These are phyloP conservation scores for Triglochin maritima DNA, from an alignment of 106 monocot genomes.

Conservation along the genomic window DNA sequence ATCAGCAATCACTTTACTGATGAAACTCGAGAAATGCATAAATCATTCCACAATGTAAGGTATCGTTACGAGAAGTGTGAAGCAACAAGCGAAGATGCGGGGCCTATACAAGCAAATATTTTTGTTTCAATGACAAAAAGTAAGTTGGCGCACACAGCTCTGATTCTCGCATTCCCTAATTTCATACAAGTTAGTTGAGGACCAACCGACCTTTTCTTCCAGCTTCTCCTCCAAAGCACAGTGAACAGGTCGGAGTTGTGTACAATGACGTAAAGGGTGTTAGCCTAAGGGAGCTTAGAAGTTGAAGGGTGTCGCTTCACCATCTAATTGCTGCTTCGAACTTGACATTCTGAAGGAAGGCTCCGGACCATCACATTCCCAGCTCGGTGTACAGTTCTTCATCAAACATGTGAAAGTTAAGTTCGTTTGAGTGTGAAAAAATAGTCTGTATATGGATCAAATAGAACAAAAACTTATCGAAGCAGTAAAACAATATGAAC, in stretches of 20 bases:
- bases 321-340: conserved; percentile 1
- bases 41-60: not conserved
- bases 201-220: not conserved
- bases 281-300: not conserved
- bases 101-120: conserved; percentile 1
- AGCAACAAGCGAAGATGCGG: not conserved
- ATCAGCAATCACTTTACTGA: too few relatives aligned
- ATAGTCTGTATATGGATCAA: too few relatives aligned
- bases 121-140: not conserved
- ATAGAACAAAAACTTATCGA: not conserved
- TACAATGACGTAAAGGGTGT: too few relatives aligned
- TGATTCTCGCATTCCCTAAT: not conserved
- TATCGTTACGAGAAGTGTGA: not conserved
- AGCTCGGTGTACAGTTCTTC: conserved; percentile 1
- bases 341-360: not conserved
- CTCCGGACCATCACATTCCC: not conserved
- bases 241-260: not conserved
- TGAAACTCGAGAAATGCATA: too few relatives aligned
- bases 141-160: not conserved
- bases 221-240: conserved; percentile 1
- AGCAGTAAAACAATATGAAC: not conserved
- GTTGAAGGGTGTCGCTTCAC: not conserved
- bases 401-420: not conserved
- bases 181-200: not conserved
- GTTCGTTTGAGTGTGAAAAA: too few relatives aligned